Base-by-base conservation (phyloP, 2,329 filamentous ascomycete species). In the Cladosporium sp. region DNA sequence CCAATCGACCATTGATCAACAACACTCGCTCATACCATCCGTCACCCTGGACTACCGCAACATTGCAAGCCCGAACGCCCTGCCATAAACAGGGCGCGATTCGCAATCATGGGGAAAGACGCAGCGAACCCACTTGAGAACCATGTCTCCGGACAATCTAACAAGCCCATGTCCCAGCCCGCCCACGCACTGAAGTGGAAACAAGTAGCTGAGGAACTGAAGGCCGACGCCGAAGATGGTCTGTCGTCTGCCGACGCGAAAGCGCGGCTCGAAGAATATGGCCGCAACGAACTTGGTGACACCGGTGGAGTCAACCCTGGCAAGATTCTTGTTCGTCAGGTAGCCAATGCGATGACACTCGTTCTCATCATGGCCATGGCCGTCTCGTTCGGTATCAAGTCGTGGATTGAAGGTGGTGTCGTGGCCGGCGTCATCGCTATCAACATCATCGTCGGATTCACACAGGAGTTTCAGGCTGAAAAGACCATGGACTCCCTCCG, bases 261-360 rank as follows among this genome's bases (percentile, higher is more conserved):
- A 52, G 73, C 83, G 57, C 76, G 87, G 22, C 79, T 85, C 57
- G 72, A 80, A 20, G 77, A 81, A 59, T 85, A 87, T 68, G 86
- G 87, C 50, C 77, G 73, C 17, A 91, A 91, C 74, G 86, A 90
- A 68, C 78, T 91, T 19, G 83, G 90, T 44, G 83, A 89, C 19
- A 85, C 80, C 19, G 84, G 81, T 25, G 83, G 82, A 25, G 85
- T 91, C 48, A 82, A 68, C 80, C 85, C 87, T 78, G 85, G 80
- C 66, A 91, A 86, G 65, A 89, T 91, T 40, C 75, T 91, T 47
- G 75, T 88, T 58, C 86, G 87, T 65, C 88, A 91, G 70, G 72
- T 90, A 20, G 83, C 85, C 68, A 91, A 91, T 77, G 88, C 88
- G 58, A 90, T 91, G 88, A 88, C 88, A 62, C 70, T 89, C 71